These are phyloP conservation scores for Magnusiomyces magnusii DNA, from an alignment of 1,139 yeast species.

Conservation along the genomic window DNA sequence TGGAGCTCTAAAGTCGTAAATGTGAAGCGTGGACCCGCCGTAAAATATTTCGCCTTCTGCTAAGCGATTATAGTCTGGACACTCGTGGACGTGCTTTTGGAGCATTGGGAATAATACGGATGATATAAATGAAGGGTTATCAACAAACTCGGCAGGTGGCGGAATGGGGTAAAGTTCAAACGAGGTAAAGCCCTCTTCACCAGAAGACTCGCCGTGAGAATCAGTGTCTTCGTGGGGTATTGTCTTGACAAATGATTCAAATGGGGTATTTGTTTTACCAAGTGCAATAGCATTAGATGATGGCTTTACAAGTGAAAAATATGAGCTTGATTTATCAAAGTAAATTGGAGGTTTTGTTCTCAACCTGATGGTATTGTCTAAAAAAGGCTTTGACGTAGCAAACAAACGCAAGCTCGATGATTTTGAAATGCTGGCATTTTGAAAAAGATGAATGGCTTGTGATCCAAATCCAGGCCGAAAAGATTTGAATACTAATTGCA, in stretches of 20 bases:
- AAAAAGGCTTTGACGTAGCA: neutral
- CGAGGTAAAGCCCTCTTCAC: neutral
- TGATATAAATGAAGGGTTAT: constrained; percentile 20
- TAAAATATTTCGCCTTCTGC: constrained; percentile 48
- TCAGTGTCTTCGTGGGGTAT: constrained; percentile 16
- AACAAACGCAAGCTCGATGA: neutral
- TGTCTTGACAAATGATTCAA: constrained; percentile 12
- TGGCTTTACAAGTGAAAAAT: constrained; percentile 5
- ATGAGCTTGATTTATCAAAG: constrained; percentile 4
- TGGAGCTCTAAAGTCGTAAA: constrained; percentile 60
- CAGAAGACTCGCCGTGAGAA: constrained; percentile 22
- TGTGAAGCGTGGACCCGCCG: constrained; percentile 11
- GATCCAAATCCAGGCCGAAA: neutral
- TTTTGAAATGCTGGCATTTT: neutral
- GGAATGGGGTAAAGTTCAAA: constrained; percentile 9
- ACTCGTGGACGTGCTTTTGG: constrained; percentile 36
- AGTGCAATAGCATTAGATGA: constrained; percentile 9
- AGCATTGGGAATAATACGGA: constrained; percentile 31
- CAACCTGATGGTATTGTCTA: neutral
- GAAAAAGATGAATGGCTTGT: neutral
- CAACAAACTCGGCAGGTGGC: constrained; percentile 9
- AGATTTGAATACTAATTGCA: neutral
- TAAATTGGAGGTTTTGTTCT: constrained; percentile 9
- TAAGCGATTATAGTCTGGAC: constrained; percentile 53
- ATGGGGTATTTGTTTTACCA: constrained; percentile 5